Conservation (phyloP, 805 yeast genomes). For the Allodekkera sacchari region DNA sequence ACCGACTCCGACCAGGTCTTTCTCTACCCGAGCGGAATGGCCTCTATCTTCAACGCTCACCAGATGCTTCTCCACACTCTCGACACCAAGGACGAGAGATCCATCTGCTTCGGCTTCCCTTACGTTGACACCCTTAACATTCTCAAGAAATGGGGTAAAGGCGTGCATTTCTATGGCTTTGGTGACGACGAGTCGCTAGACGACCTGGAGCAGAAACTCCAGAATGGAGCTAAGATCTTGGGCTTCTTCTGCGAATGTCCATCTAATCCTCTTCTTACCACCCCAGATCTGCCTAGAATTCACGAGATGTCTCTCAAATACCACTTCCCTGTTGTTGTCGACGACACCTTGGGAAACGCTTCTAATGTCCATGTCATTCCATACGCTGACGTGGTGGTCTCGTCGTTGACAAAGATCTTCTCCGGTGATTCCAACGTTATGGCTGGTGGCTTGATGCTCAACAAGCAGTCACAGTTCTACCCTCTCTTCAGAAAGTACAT, state of each 20-base stretch:
- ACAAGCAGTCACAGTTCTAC: conserved; percentile 52
- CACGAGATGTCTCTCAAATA: conserved; percentile 58
- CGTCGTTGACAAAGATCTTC: conserved; percentile 86
- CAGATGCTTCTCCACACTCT: conserved; percentile 23
- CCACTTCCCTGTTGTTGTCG: conserved; percentile 75
- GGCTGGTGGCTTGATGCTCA: conserved; percentile 84
- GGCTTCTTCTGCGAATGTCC: conserved; percentile 91
- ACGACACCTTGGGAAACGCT: conserved; percentile 92
- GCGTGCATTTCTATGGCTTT: conserved; percentile 75
- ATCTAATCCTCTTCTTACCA: conserved; percentile 82
- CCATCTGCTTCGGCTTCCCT: conserved; percentile 94
- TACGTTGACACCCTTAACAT: conserved; percentile 88
- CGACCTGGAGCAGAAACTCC: conserved; percentile 54
- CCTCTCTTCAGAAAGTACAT: conserved; percentile 39
- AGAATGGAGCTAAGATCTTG: conserved; percentile 56
- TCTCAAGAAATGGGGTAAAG: conserved; percentile 84
- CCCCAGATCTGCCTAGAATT: conserved; percentile 68
- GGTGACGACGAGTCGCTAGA: conserved; percentile 69
- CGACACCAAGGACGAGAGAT: conserved; percentile 34
- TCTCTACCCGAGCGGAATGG: conserved; percentile 88
- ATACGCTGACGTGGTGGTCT: conserved; percentile 77
- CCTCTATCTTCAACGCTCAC: conserved; percentile 80
- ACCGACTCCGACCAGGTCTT: conserved; percentile 61
- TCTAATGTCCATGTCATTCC: conserved; percentile 74
- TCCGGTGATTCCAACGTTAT: conserved; percentile 93